A percentile compares a stretch with the other conserved stretches of the same genome.
Evolutionary conservation across 2,329 filamentous ascomycete species (phyloP).

Genomic region (Aphanoascus verrucosus): DNA sequence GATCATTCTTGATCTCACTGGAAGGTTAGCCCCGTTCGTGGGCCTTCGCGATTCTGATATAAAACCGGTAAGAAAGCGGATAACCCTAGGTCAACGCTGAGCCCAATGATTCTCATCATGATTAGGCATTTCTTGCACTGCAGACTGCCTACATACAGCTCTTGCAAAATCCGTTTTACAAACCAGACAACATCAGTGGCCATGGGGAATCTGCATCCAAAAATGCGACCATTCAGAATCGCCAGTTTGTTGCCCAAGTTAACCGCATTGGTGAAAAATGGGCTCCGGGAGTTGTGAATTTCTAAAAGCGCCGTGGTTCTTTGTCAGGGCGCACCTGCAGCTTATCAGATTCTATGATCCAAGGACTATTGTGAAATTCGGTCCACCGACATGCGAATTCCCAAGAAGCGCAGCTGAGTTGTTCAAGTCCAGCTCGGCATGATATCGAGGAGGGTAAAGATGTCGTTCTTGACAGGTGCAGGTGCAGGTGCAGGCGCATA

Average conservation of each 20-base stretch:
- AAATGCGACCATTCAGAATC: constrained; percentile 47
- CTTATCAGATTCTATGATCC: too few species aligned
- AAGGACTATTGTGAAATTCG: too few species aligned
- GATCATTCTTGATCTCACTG: constrained; percentile 73
- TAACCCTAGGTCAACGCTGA: background rate
- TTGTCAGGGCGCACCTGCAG: too few species aligned
- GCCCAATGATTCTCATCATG: constrained; percentile 3
- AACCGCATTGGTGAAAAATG: constrained; percentile 75
- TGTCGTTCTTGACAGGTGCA: background rate
- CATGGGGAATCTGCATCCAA: constrained; percentile 23
- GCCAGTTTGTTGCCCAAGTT: constrained; percentile 70
- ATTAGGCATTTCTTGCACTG: constrained; percentile 72
- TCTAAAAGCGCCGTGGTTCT: constrained; percentile 22
- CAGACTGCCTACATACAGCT: constrained; percentile 85
- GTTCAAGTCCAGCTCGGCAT: too few species aligned
- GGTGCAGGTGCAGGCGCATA: too few species aligned
- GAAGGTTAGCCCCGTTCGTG: constrained; percentile 38
- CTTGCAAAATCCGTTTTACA: constrained; percentile 89
- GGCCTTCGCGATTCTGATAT: constrained; percentile 78
- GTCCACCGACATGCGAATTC: too few species aligned
- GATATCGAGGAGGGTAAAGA: background rate
- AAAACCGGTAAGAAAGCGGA: constrained; percentile 52
- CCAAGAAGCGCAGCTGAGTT: too few species aligned
- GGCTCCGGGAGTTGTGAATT: constrained; percentile 58
- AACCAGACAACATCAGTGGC: constrained; percentile 61